Conservation (phyloP, 2,329 filamentous ascomycete species). For the Trichoderma endophyticum region DNA sequence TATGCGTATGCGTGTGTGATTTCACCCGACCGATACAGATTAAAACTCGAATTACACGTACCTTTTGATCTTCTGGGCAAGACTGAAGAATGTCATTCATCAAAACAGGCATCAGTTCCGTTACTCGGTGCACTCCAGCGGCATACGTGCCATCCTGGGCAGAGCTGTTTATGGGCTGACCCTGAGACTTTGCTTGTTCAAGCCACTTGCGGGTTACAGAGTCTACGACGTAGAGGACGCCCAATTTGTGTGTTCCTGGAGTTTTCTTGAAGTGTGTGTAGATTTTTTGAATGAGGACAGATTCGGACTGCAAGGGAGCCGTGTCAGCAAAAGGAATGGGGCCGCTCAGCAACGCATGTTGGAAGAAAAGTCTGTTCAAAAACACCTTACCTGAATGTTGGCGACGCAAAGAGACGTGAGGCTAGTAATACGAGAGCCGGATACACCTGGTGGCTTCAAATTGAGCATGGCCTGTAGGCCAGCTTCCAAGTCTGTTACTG, state of each 20-base stretch:
- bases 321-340: neutral
- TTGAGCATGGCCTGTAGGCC: slow-evolving; percentile 88
- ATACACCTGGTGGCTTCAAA: slow-evolving; percentile 90
- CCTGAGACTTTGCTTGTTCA: slow-evolving; percentile 84
- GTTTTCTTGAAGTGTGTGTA: slow-evolving; percentile 97
- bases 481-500: slow-evolving; percentile 86
- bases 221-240: slow-evolving; percentile 99
- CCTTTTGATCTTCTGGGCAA: slow-evolving; percentile 93
- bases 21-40: slow-evolving; percentile 14
- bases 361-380: neutral
- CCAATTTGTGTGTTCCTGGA: slow-evolving; percentile 92
- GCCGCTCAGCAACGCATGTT: neutral
- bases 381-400: slow-evolving; percentile 73
- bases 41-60: slow-evolving; percentile 54
- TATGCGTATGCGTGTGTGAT: neutral
- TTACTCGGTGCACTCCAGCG: slow-evolving; percentile 93
- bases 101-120: slow-evolving; percentile 85
- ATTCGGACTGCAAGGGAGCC: slow-evolving; percentile 68
- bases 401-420: slow-evolving; percentile 84
- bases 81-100: slow-evolving; percentile 93
- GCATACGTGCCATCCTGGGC: slow-evolving; percentile 90
- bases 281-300: slow-evolving; percentile 90
- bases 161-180: slow-evolving; percentile 75
- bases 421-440: slow-evolving; percentile 83
- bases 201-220: slow-evolving; percentile 99